Conservation (phyloP, 345 rosid species). For the Lepidium didymum region DNA sequence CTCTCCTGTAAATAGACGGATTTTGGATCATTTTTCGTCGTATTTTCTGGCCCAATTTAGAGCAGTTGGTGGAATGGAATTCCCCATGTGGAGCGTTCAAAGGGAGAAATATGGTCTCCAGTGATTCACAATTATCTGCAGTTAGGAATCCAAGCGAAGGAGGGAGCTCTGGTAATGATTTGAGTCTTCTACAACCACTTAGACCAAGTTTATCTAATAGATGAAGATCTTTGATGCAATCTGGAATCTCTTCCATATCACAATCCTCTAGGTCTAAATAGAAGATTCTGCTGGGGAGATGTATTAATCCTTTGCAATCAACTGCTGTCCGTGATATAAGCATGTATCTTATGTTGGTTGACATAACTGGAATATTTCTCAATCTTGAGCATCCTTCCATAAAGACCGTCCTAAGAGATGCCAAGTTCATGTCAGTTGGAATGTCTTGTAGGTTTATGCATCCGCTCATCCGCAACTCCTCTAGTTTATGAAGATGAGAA, state of each 20-base stretch:
- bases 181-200: not conserved
- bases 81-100: too few species aligned
- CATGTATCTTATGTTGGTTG: not conserved
- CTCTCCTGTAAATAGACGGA: not conserved
- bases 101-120: too few species aligned
- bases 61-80: too few species aligned
- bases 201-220: fast-evolving
- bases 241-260: not conserved
- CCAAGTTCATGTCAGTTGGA: constrained; percentile 1
- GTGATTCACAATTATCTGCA: not conserved
- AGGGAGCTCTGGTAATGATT: constrained; percentile 16
- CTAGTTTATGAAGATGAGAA: constrained; percentile 7
- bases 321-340: not conserved
- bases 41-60: too few species aligned
- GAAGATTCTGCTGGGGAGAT: not conserved
- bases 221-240: not conserved
- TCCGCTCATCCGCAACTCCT: not conserved
- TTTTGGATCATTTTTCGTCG: not conserved
- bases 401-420: not conserved
- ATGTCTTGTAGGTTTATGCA: constrained; percentile 6
- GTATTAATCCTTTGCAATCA: not conserved
- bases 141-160: fast-evolving
- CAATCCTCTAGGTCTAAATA: not conserved
- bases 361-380: constrained; percentile 14
- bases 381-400: constrained; percentile 6